Base-by-base conservation (phyloP, 495 filamentous ascomycete species). In the Copromyces sp. region DNA sequence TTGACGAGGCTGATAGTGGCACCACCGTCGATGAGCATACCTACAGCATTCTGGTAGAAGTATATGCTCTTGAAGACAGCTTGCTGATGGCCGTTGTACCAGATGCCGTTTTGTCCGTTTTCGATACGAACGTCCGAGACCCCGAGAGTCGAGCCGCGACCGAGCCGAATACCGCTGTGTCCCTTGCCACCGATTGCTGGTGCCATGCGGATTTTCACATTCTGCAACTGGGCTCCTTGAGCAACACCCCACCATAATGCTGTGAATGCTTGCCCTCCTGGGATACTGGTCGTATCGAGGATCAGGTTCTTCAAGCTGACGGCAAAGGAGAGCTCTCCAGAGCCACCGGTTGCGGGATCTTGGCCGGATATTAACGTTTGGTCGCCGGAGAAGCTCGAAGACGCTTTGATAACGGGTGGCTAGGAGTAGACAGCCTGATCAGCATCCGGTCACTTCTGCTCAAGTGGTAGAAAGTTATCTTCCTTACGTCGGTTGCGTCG, bases 181-280 rank as follows among this genome's bases (percentile, higher is more conserved):
- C 84, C 85, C 11, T 78, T 82, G 29, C 83, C 83, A 68, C 81
- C 86, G 47, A 70, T 73, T 3, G 81, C 78, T 7, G 73, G 70
- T 1, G 83, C 73, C 89, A 93, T 89, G n/a, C 79, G 79, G 78
- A 94, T 92, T 37, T 85, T 82, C 68, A 94, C 82, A 77, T 94
- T 93, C 73, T 92, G 90, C 16, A 91, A 82, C 72, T 89, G 91
- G 7, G 89, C 84, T 29, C 83, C 89, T 73, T 92, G 87, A 0
- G 88, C 88, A 6, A 90, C 90, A 17, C 89, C 89, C 91, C 91
- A 94, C 73, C 89, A 90, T 39, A 94, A 87, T 38, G 90, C 91
- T 2, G 86, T 84, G 38, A 84, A 84, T 0, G 74, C 77, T 16
- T 74, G 83, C 14, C 82, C 78, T 38, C 77, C 79, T 4, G 87